Conservation (phyloP, 2,329 filamentous ascomycete species). For the Claviceps humidiphila region DNA sequence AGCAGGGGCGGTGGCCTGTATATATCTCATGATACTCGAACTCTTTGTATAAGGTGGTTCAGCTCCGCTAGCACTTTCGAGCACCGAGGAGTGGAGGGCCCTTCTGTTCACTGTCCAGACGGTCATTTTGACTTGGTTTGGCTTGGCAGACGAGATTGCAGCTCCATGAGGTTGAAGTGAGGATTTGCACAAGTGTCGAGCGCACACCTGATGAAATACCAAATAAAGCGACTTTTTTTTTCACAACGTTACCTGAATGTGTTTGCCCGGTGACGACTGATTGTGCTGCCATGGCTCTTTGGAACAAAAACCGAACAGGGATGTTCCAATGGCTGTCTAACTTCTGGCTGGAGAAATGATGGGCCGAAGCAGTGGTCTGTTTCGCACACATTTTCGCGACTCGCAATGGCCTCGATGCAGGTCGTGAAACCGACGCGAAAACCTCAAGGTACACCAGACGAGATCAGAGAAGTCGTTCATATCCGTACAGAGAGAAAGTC, state of each 20-base stretch:
- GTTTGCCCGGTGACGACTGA: background rate
- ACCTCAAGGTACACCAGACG: too few relatives aligned
- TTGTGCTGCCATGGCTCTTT: background rate
- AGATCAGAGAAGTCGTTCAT: too few relatives aligned
- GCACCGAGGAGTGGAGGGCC: constrained; percentile 54
- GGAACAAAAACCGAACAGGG: background rate
- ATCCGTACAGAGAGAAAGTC: too few relatives aligned
- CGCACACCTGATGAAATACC: constrained; percentile 33
- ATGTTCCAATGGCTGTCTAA: too few relatives aligned
- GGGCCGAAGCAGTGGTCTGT: too few relatives aligned
- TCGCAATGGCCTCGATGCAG: too few relatives aligned
- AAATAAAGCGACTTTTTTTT: constrained; percentile 11
- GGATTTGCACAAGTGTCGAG: constrained; percentile 50
- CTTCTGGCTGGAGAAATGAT: too few relatives aligned
- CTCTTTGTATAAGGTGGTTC: constrained; percentile 36
- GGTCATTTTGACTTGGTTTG: constrained; percentile 9
- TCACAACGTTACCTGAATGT: constrained; percentile 1
- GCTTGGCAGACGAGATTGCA: constrained; percentile 24
- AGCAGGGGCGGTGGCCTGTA: constrained; percentile 30
- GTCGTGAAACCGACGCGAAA: too few relatives aligned
- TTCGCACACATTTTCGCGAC: too few relatives aligned
- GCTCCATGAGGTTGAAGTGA: constrained; percentile 62
- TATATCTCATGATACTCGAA: constrained; percentile 31
- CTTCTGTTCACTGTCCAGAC: constrained; percentile 14
- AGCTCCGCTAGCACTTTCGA: constrained; percentile 51